phyloP scores from a whole-genome alignment of 2,329 filamentous ascomycete species.

The Septoria petroselini region DNA sequence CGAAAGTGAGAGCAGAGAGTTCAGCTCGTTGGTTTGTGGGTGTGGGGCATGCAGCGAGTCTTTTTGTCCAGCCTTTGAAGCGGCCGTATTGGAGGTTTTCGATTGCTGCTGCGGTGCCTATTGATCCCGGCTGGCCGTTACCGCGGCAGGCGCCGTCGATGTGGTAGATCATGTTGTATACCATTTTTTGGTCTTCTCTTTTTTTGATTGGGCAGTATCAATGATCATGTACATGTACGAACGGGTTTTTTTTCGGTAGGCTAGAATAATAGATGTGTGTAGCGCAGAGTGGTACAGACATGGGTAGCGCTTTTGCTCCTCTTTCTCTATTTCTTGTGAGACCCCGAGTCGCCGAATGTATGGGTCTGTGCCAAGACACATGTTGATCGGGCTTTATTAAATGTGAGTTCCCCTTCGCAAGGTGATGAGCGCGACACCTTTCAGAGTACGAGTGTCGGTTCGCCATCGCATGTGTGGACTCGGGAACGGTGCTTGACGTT shows the following conservation, averaged over 20 bases:
- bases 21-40: not conserved
- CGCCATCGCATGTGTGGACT: too few relatives aligned
- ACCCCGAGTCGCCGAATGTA: not conserved
- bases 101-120: not conserved
- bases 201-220: too few relatives aligned
- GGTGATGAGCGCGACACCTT: too few relatives aligned
- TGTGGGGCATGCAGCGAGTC: not conserved
- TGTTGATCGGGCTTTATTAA: too few relatives aligned
- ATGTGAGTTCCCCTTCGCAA: too few relatives aligned
- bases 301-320: not conserved
- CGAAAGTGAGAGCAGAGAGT: not conserved
- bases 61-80: not conserved
- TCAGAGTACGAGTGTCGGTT: too few relatives aligned
- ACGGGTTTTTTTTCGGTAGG: too few relatives aligned
- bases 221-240: too few relatives aligned
- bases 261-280: not conserved
- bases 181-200: too few relatives aligned
- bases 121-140: not conserved
- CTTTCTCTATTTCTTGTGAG: not conserved
- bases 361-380: too few relatives aligned
- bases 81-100: not conserved
- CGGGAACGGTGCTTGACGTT: too few relatives aligned
- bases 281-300: not conserved
- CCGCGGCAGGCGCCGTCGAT: slow-evolving; percentile 3
- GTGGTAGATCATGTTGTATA: not conserved